Evolutionary conservation across 1,139 yeast genomes (phyloP).

Genomic region (Suhomyces bolitotheri): DNA sequence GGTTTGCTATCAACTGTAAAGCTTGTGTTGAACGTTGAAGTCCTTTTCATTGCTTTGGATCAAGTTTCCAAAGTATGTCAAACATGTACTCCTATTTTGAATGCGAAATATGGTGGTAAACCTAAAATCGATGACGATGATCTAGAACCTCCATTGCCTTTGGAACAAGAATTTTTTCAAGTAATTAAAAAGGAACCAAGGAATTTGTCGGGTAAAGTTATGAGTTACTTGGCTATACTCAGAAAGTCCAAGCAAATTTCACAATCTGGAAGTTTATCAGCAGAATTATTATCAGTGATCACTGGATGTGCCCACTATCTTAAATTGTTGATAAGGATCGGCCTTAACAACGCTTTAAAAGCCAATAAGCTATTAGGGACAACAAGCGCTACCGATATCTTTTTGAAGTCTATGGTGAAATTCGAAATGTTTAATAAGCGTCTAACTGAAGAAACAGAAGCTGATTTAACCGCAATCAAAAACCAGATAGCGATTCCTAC

Average conservation of each 20-base stretch:
- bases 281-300: conserved; percentile 70
- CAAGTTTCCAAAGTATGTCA: conserved; percentile 40
- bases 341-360: conserved; percentile 72
- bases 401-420: conserved; percentile 52
- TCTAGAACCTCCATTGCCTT: conserved; percentile 11
- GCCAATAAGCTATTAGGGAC: conserved; percentile 60
- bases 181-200: conserved; percentile 74
- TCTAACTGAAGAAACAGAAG: conserved; percentile 11
- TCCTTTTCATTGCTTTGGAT: conserved; percentile 78
- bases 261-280: conserved; percentile 60
- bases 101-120: conserved; percentile 10
- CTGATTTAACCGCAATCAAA: conserved; percentile 45
- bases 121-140: conserved; percentile 11
- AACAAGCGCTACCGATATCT: conserved; percentile 62
- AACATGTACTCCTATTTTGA: conserved; percentile 16
- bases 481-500: conserved; percentile 47
- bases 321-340: conserved; percentile 79
- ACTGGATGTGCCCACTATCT: conserved; percentile 93
- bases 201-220: conserved; percentile 74
- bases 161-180: conserved; percentile 28
- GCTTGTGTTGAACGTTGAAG: conserved; percentile 71
- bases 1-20: conserved; percentile 76
- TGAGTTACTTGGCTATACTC: conserved; percentile 74
- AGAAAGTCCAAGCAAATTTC: conserved; percentile 53
- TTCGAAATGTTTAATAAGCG: conserved; percentile 39